Conservation (phyloP, 2,329 filamentous ascomycete genomes). For the Ophiostoma himal-ulmi region DNA sequence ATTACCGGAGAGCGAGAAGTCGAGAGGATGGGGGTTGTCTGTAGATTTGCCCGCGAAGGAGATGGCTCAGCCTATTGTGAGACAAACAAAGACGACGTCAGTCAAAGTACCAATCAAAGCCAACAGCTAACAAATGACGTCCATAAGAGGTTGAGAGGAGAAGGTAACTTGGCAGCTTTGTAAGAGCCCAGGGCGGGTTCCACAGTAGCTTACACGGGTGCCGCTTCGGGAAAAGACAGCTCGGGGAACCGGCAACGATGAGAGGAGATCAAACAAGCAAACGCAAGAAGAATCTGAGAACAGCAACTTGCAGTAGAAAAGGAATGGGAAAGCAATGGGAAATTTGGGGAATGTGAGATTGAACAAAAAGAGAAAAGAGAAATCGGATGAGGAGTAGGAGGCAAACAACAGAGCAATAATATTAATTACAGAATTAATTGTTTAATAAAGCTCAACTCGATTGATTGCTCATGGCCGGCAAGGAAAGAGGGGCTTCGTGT, state of each 20-base stretch:
- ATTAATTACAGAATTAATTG: background rate
- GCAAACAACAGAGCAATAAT: background rate
- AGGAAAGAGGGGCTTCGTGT: background rate
- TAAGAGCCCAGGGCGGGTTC: slow-evolving; percentile 16
- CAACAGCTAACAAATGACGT: background rate
- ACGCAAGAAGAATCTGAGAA: background rate
- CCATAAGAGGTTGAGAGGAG: slow-evolving; percentile 6
- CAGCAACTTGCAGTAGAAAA: background rate
- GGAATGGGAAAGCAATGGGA: background rate
- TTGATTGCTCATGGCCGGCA: background rate
- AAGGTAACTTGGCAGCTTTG: slow-evolving; percentile 14
- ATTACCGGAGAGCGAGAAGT: slow-evolving; percentile 27
- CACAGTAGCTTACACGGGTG: slow-evolving; percentile 12
- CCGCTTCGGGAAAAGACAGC: slow-evolving; percentile 4
- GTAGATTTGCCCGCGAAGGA: background rate
- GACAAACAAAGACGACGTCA: background rate
- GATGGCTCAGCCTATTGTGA: background rate
- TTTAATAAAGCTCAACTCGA: background rate
- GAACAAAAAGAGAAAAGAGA: background rate
- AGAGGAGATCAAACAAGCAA: background rate
- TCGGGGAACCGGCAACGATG: slow-evolving; percentile 1
- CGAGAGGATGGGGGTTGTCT: slow-evolving; percentile 19
- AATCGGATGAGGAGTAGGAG: background rate
- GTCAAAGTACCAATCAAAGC: background rate
- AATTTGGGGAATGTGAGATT: background rate